phyloP scores from a whole-genome alignment of 2,329 filamentous ascomycete genomes.

The Aspergillus sp. region DNA sequence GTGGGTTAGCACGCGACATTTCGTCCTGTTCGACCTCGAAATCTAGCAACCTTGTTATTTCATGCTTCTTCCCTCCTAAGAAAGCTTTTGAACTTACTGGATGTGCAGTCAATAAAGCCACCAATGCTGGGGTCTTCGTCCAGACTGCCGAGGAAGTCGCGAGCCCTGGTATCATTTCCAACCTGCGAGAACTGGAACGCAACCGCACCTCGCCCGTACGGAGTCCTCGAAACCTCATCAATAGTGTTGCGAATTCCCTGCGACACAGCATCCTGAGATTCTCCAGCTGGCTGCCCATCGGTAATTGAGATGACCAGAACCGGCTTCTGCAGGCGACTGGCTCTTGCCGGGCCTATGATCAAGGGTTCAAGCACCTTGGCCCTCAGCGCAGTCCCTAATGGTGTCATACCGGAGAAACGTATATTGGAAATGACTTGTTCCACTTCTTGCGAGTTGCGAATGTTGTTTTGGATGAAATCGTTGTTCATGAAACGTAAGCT shows the following conservation, averaged over 20 bases:
- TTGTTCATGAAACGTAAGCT: constrained; percentile 71
- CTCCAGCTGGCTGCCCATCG: constrained; percentile 65
- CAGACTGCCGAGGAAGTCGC: constrained; percentile 63
- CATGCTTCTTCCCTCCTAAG: background rate
- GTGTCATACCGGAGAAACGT: constrained; percentile 65
- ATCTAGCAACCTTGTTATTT: constrained; percentile 44
- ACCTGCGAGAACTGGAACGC: constrained; percentile 70
- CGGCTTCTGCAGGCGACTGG: constrained; percentile 60
- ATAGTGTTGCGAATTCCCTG: constrained; percentile 58
- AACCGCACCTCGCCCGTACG: constrained; percentile 59
- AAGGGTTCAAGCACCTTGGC: constrained; percentile 65
- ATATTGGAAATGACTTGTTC: constrained; percentile 58
- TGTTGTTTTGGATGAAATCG: constrained; percentile 52
- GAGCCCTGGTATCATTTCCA: constrained; percentile 64
- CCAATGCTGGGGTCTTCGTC: constrained; percentile 64
- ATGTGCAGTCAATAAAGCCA: constrained; percentile 65
- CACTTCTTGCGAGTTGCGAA: constrained; percentile 59
- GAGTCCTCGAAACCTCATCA: constrained; percentile 50
- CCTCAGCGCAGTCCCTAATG: constrained; percentile 62
- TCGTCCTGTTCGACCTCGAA: constrained; percentile 68
- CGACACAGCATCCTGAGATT: constrained; percentile 56
- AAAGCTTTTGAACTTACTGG: constrained; percentile 51
- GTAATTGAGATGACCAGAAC: constrained; percentile 66
- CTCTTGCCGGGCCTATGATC: constrained; percentile 53
- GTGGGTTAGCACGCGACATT: constrained; percentile 62